Conservation (phyloP, 2,329 filamentous ascomycete species). For the Rutstroemia sp. region DNA sequence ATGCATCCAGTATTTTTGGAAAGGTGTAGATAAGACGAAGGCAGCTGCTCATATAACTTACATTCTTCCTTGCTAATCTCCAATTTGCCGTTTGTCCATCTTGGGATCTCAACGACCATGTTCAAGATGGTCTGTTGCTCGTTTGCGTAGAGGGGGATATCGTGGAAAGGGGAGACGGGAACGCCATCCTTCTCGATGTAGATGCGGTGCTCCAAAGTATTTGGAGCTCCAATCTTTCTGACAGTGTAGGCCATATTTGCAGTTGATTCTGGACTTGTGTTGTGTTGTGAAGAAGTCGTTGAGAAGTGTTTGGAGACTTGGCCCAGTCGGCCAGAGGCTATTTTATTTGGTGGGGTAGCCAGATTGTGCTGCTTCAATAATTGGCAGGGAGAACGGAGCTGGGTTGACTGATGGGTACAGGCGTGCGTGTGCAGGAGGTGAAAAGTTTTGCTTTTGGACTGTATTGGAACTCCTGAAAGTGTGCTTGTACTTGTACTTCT, state of each 20-base stretch:
- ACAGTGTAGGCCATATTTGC: constrained; percentile 46
- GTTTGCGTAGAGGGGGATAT: constrained; percentile 97
- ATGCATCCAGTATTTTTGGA: no score
- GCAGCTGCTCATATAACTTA: neutral
- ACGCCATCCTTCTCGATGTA: constrained; percentile 97
- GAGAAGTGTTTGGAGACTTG: constrained; percentile 11
- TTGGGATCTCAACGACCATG: constrained; percentile 99
- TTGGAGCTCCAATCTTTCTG: constrained; percentile 81
- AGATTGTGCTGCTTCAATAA: neutral
- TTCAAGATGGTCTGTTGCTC: constrained; percentile 92
- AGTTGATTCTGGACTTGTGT: constrained; percentile 6
- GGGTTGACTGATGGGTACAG: neutral
- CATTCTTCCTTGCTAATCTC: constrained; percentile 63
- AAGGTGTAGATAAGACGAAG: no score
- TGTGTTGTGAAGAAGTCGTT: constrained; percentile 6
- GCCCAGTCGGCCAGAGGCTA: constrained; percentile 5
- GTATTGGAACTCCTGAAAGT: neutral
- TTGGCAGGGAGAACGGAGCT: neutral
- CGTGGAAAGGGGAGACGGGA: constrained; percentile 93
- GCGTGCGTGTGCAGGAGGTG: no score
- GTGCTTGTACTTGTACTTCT: no score
- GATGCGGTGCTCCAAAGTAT: constrained; percentile 95
- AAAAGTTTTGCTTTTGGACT: neutral
- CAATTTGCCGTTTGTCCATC: constrained; percentile 99
- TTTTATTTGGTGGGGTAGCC: constrained; percentile 7